These are phyloP conservation scores for Coniochaeta sp. DNA, from an alignment of 2,329 filamentous ascomycete genomes.

Conservation along the genomic window DNA sequence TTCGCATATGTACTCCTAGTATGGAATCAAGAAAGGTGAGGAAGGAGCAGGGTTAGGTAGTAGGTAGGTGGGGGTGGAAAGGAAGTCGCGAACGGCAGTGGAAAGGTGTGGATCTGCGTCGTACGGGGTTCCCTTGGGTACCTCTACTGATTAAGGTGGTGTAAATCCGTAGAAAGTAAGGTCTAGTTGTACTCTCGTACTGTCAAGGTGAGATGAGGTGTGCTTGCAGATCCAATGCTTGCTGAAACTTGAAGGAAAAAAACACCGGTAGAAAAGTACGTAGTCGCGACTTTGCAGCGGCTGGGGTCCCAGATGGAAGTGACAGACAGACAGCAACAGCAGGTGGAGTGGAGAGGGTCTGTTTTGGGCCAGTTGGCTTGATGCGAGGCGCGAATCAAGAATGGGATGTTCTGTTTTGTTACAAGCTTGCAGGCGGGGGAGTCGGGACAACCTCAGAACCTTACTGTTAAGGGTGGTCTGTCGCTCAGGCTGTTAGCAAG, in stretches of 20 bases:
- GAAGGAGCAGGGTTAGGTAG: constrained; percentile 1
- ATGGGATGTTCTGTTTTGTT: neutral
- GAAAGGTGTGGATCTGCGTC: neutral
- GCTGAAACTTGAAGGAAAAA: neutral
- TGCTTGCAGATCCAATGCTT: neutral
- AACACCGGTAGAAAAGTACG: too few relatives aligned
- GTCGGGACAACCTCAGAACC: too few relatives aligned
- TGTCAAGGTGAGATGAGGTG: neutral
- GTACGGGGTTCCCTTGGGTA: neutral
- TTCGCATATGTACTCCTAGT: neutral
- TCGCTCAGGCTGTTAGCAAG: too few relatives aligned
- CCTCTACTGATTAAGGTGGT: too few relatives aligned
- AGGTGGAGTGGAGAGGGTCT: neutral
- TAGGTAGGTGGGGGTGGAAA: neutral
- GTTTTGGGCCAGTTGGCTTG: neutral
- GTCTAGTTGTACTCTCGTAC: too few relatives aligned
- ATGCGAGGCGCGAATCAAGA: neutral
- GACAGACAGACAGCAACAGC: neutral
- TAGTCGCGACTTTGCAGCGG: neutral
- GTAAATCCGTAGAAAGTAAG: too few relatives aligned
- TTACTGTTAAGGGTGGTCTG: too few relatives aligned
- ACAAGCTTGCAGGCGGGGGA: too few relatives aligned
- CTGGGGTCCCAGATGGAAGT: neutral
- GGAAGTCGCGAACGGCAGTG: neutral
- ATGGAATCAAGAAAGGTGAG: neutral